Percentiles rank a stretch among this genome's conserved stretches.
phyloP scores from a whole-genome alignment of 164 flowering plant species.

The Brasenia schreberi region DNA sequence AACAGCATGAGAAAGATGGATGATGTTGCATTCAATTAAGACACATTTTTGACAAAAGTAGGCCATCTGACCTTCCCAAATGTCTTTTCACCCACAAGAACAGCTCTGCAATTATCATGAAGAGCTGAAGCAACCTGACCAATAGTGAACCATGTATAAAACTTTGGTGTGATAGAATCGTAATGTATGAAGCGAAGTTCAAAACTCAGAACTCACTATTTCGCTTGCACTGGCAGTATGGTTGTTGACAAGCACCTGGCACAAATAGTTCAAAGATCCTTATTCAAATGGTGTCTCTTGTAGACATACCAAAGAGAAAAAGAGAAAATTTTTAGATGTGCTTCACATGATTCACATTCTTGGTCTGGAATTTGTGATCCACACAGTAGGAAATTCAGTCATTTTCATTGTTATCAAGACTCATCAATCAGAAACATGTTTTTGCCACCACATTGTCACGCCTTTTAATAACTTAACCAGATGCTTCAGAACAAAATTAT shows the following conservation, averaged over 20 bases:
- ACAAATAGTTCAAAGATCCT: background rate
- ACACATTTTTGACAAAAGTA: background rate
- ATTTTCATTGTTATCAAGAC: no score
- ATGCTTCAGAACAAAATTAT: no score
- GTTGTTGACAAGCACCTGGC: conserved; percentile 78
- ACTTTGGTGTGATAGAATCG: background rate
- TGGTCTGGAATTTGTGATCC: no score
- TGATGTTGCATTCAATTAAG: background rate
- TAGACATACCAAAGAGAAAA: no score
- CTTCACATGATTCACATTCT: no score
- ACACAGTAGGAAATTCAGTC: no score
- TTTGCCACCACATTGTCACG: no score
- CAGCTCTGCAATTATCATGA: conserved; percentile 96
- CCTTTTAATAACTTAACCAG: no score
- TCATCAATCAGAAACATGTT: no score
- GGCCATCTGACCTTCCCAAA: conserved; percentile 65
- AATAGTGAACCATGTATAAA: background rate
- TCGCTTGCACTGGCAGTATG: conserved; percentile 98
- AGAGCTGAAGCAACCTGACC: conserved; percentile 89
- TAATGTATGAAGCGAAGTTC: background rate
- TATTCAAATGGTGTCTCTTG: background rate
- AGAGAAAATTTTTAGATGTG: no score
- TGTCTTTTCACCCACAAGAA: conserved; percentile 89
- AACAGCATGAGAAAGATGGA: background rate
- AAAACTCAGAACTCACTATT: conserved; percentile 47